Conservation (phyloP, 2,329 filamentous ascomycete genomes). For the Lachnellula cervina region DNA sequence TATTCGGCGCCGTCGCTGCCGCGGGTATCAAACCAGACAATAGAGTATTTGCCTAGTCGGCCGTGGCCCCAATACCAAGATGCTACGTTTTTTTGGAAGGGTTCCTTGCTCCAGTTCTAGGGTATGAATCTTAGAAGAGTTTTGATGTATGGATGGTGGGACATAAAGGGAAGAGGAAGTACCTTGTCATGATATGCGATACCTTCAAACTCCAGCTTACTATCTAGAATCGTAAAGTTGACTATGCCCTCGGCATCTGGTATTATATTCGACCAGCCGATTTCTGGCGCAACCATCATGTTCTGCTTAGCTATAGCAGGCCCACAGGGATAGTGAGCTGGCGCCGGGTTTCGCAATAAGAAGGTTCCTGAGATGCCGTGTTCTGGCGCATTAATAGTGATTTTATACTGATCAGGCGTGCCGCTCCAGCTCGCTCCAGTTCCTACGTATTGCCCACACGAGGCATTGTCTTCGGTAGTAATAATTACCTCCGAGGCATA, state of each 20-base stretch:
- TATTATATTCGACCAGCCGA: conserved; percentile 37
- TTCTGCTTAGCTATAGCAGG: conserved; percentile 13
- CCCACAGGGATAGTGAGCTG: conserved; percentile 27
- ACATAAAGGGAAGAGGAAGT: not conserved
- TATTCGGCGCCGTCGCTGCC: conserved; percentile 25
- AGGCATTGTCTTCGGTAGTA: conserved; percentile 10
- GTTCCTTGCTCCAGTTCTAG: conserved; percentile 40
- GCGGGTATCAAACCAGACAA: conserved; percentile 41
- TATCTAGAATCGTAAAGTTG: conserved; percentile 24
- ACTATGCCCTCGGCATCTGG: conserved; percentile 33
- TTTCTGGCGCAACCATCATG: conserved; percentile 30
- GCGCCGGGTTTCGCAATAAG: conserved; percentile 10
- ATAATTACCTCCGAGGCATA: conserved; percentile 10
- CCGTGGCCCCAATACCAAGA: conserved; percentile 45
- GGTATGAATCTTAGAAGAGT: too few species aligned
- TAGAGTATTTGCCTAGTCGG: conserved; percentile 36
- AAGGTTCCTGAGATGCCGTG: conserved; percentile 14
- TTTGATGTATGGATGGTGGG: not conserved
- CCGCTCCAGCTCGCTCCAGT: conserved; percentile 14
- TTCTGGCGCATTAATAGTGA: conserved; percentile 12
- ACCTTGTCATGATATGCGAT: conserved; percentile 43
- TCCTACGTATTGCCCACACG: conserved; percentile 12
- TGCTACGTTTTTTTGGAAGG: conserved; percentile 31
- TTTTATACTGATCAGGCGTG: conserved; percentile 9
- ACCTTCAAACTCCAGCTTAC: conserved; percentile 33